phyloP scores from a whole-genome alignment of 176 grass and related monocot genomes.

The Secale cereale region DNA sequence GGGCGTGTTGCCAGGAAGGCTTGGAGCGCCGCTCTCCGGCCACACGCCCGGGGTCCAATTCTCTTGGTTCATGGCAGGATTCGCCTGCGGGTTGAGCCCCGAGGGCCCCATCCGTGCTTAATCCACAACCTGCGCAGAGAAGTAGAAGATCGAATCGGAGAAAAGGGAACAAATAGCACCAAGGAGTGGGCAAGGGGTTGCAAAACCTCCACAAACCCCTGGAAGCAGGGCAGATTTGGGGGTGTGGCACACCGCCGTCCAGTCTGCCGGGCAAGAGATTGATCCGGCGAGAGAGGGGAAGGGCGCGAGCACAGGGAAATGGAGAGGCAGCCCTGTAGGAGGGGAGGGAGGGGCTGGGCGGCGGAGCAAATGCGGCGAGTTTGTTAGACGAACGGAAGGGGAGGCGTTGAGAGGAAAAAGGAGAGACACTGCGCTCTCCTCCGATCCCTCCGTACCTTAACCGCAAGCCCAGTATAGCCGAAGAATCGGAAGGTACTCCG shows the following conservation, averaged over 20 bases:
- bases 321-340: not conserved
- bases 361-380: not conserved
- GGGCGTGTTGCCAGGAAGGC: not conserved
- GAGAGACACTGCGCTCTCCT: not conserved
- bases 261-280: not conserved
- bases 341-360: not conserved
- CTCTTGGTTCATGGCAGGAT: conserved; percentile 2
- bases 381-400: not conserved
- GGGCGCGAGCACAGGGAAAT: not conserved
- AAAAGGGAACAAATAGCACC: not conserved
- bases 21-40: conserved; percentile 11
- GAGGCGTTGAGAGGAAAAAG: not conserved
- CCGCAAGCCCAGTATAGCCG: too few relatives aligned
- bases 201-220: conserved; percentile 25
- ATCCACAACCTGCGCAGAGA: conserved; percentile 16
- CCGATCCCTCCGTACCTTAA: too few relatives aligned
- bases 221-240: not conserved
- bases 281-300: not conserved
- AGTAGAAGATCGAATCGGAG: conserved; percentile 8
- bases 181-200: not conserved
- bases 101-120: conserved; percentile 22
- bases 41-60: conserved; percentile 15
- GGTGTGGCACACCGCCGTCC: not conserved
- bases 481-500: not conserved
- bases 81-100: conserved; percentile 10